Conservation (phyloP, 23 red algal species). For the Pyropia haitanensis region DNA sequence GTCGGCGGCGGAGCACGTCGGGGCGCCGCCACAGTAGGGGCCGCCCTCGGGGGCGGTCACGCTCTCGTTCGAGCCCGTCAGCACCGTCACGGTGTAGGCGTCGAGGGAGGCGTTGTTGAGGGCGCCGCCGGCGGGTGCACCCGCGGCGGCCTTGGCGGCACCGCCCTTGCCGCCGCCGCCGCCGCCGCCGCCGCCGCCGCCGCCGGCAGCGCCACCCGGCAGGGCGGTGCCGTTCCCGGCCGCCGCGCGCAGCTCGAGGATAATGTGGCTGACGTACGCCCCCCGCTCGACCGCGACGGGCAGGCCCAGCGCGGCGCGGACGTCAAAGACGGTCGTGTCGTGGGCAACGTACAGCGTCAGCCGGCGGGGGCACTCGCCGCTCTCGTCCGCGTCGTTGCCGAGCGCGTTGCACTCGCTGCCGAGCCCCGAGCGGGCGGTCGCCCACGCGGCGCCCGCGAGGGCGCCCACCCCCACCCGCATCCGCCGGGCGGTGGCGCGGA, state of each 20-base stretch:
- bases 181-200: background rate
- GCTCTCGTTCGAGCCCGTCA: background rate
- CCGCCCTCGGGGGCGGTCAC: background rate
- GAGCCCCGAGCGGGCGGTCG: background rate
- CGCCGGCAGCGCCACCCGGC: background rate
- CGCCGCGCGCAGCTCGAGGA: slow-evolving; percentile 13
- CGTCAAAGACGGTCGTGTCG: slow-evolving; percentile 38
- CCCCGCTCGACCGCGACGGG: background rate
- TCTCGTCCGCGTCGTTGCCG: slow-evolving; percentile 31
- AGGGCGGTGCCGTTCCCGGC: background rate
- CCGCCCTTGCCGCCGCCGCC: background rate
- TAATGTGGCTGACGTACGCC: slow-evolving; percentile 20
- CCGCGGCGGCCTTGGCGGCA: background rate
- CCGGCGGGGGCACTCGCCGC: slow-evolving; percentile 13
- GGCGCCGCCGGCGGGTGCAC: too few relatives aligned
- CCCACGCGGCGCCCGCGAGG: background rate
- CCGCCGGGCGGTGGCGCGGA: slow-evolving; percentile 12
- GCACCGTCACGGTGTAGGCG: slow-evolving; percentile 4
- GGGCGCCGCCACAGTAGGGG: slow-evolving; percentile 9
- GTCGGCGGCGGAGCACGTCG: background rate
- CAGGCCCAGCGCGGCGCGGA: slow-evolving; percentile 42
- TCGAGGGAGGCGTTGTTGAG: background rate
- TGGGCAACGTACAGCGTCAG: slow-evolving; percentile 19
- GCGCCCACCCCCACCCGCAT: background rate
- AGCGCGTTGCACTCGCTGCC: slow-evolving; percentile 25